Percentiles rank a stretch among this genome's conserved stretches.
Conservation (phyloP, 768 basidiomycete genomes). For the Lactarius hengduanensis region DNA sequence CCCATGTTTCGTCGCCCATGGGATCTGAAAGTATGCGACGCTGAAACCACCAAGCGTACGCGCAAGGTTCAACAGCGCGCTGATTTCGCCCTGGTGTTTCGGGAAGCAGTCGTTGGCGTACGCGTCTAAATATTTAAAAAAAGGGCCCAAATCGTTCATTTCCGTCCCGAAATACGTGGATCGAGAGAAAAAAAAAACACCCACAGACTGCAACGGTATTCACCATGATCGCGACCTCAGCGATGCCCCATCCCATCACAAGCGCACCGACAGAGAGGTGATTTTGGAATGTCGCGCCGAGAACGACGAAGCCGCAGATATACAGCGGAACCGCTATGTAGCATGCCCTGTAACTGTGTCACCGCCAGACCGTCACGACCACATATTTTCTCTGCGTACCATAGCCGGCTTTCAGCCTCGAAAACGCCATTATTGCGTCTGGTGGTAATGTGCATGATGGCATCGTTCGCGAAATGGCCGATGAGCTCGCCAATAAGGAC, state of each 20-base stretch:
- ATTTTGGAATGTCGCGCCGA: constrained; percentile 56
- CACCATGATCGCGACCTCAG: constrained; percentile 55
- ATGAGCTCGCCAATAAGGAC: constrained; percentile 51
- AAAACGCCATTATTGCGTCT: constrained; percentile 51
- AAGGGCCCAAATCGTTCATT: too few relatives aligned
- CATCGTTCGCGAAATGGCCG: constrained; percentile 52
- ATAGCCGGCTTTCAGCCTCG: constrained; percentile 55
- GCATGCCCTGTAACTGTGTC: constrained; percentile 45
- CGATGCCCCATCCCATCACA: constrained; percentile 68
- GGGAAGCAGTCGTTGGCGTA: constrained; percentile 54
- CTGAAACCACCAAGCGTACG: constrained; percentile 59
- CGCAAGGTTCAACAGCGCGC: constrained; percentile 56
- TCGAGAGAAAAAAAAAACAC: constrained; percentile 34
- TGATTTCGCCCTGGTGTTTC: constrained; percentile 56
- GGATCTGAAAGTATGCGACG: constrained; percentile 66
- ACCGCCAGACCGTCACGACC: not conserved
- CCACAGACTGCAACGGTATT: constrained; percentile 61
- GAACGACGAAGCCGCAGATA: constrained; percentile 56
- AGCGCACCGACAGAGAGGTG: constrained; percentile 52
- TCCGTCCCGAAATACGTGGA: not conserved
- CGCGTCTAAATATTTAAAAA: constrained; percentile 40
- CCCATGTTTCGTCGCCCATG: constrained; percentile 60
- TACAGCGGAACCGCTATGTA: constrained; percentile 61
- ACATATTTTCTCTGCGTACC: constrained; percentile 38
- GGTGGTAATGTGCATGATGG: constrained; percentile 45